Evolutionary conservation across 306 rosid genomes (phyloP), one percentile per base, ranked within the genome.

Genomic region (Casuarina cunninghamiana): DNA sequence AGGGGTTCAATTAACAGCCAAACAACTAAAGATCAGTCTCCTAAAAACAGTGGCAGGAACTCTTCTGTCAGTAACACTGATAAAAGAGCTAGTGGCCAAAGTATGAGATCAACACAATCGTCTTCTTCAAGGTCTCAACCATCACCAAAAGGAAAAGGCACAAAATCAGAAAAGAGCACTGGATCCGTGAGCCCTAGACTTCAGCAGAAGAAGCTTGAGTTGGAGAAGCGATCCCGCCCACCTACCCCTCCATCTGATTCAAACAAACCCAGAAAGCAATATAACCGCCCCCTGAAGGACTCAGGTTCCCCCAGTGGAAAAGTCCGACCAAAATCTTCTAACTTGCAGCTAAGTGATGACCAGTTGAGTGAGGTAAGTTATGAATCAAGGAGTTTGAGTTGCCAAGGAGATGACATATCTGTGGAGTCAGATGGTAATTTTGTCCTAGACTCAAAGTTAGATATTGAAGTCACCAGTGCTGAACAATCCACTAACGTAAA

Each of bases 131-230:
- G 83, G 87, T 19, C 93, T 73, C 89, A 84, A 79, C 87, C 81
- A 50, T 44, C 74, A 49, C 77, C 74, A n/a, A 85, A 71, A 67
- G 94, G 89, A 76, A 86, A 76, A 70, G 50, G 65, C 70, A 68
- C 73, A 63, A 83, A 78, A 76, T 81, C 90, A 62, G 84, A 58
- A 37, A 94, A 86, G 86, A 84, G 82, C 81, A 78, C 91, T 3
- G 90, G 91, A 69, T 84, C 96, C 19, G 85, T 87, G 75, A 94
- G 98, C 82, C 98, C 97, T 12, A 92, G 92, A 84, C 81, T 89
- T 80, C 97, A 83, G 73, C 92, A 80, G 86, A 90, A 87, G 90
- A 94, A 87, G 85, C 80, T 78, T 73, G 94, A 92, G 80, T 78
- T 83, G 80, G 97, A 87, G 81, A 94, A 82, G 82, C 87, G 87